Evolutionary conservation across 2,329 filamentous ascomycete genomes (phyloP).

Genomic region (Xylaria sp.): DNA sequence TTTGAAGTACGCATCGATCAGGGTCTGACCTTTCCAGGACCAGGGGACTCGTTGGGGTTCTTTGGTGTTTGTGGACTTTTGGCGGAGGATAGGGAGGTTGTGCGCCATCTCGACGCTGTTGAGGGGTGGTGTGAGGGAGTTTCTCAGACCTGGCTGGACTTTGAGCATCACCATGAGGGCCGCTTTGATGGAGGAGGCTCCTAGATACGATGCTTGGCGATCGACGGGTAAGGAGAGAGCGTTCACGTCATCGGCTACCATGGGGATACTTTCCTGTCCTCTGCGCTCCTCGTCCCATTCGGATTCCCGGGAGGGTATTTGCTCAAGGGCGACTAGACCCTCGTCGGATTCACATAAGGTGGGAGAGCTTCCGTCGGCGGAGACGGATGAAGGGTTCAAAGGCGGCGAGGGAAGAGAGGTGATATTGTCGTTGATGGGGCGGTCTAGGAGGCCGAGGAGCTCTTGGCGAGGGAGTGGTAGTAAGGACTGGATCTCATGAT

Average conservation of each 20-base stretch:
- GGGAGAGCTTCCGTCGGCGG: conserved; percentile 45
- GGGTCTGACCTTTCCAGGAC: conserved; percentile 60
- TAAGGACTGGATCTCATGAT: conserved; percentile 47
- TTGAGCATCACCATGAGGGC: conserved; percentile 66
- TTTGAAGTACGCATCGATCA: conserved; percentile 72
- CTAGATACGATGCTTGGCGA: conserved; percentile 60
- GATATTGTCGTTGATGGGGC: conserved; percentile 38
- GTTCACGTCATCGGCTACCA: conserved; percentile 66
- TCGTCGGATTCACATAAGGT: conserved; percentile 46
- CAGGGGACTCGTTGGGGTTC: conserved; percentile 49
- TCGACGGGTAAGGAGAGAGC: conserved; percentile 58
- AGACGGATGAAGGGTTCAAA: conserved; percentile 44
- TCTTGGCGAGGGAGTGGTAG: conserved; percentile 54
- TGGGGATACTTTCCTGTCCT: conserved; percentile 51
- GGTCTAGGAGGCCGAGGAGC: conserved; percentile 52
- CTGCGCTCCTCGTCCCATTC: conserved; percentile 63
- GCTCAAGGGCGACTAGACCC: conserved; percentile 53
- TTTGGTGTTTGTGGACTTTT: conserved; percentile 40
- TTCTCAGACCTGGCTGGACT: conserved; percentile 45
- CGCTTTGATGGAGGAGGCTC: conserved; percentile 69
- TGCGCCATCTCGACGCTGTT: conserved; percentile 43
- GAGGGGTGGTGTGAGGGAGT: conserved; percentile 43
- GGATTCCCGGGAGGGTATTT: conserved; percentile 59
- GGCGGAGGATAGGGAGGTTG: conserved; percentile 41
- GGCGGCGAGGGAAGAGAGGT: conserved; percentile 49